These are phyloP conservation scores for Delitschia confertaspora DNA, from an alignment of 495 filamentous ascomycete species.

Conservation along the genomic window DNA sequence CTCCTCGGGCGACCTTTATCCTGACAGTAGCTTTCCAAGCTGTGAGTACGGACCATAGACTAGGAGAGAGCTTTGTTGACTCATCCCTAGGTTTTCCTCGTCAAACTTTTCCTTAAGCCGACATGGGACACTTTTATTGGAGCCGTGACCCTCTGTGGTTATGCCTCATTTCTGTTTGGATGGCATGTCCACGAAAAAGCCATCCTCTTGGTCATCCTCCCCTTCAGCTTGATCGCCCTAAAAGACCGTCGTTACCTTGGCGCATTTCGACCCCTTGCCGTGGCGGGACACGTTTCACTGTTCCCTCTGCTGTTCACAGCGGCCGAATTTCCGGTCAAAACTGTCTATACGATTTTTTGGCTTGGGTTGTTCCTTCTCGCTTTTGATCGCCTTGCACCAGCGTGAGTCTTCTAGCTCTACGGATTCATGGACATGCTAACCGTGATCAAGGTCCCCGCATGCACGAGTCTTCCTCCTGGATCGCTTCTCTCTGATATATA, in stretches of 20 bases:
- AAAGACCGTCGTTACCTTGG: slow-evolving; percentile 85
- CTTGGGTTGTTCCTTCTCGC: slow-evolving; percentile 72
- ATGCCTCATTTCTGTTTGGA: slow-evolving; percentile 92
- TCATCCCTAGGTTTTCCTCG: slow-evolving; percentile 51
- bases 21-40: slow-evolving; percentile 77
- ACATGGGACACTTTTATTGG: slow-evolving; percentile 83
- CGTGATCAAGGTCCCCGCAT: slow-evolving; percentile 43
- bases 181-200: slow-evolving; percentile 99
- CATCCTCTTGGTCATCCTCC: slow-evolving; percentile 86
- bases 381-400: slow-evolving; percentile 82
- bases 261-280: slow-evolving; percentile 84
- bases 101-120: slow-evolving; percentile 73
- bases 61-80: too few species aligned
- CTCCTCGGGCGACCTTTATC: slow-evolving; percentile 67
- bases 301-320: slow-evolving; percentile 91
- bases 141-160: slow-evolving; percentile 87
- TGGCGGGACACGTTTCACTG: slow-evolving; percentile 88
- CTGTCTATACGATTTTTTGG: slow-evolving; percentile 88
- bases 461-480: slow-evolving; percentile 80
- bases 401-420: slow-evolving; percentile 34
- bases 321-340: slow-evolving; percentile 87
- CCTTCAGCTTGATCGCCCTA: slow-evolving; percentile 88
- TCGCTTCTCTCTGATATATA: slow-evolving; percentile 80
- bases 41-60: too few species aligned
- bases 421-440: slow-evolving; percentile 4